Evolutionary conservation across 345 rosid genomes (phyloP), one percentile per base, ranked within the genome.

Genomic region (Abelmoschus esculentus): DNA sequence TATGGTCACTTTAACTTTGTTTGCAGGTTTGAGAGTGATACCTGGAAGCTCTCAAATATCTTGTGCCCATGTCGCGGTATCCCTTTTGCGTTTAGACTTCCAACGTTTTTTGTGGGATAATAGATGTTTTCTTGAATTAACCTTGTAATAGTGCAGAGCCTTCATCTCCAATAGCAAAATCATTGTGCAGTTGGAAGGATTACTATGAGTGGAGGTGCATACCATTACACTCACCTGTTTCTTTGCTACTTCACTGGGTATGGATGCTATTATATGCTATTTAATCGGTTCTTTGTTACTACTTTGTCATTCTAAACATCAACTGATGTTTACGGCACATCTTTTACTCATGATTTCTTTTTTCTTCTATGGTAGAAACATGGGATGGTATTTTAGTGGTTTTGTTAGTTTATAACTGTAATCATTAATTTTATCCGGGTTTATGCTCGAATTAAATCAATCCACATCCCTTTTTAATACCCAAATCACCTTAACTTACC

Each of bases 171-270:
- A 28, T 81, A 0, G 15, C 83, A 32, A 75, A 69, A 13, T 59
- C 50, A 70, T 73, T 92, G 68, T 69, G 63, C 36, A 70, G 77
- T 72, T 95, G 96, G 98, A 73, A 50, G 62, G 90, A 90, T 71
- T 90, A 89, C 78, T 95, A 79, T 56, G 87, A 80, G 66, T 91
- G 98, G 98, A 88, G 96, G 74, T 59, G 81, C 82, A 81, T 95
- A 63, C 93, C 93, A 3, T 60, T 90, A 14, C 72, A 83, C 79
- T 95, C 99, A 53, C 96, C 98, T 52, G 87, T 79, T 74, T 89
- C 96, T 75, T 74, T 95, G 75, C 89, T 91, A 77, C 97, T 95
- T 69, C 98, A 91, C 73, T 91, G 96, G 96, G 99, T 95, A 93
- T 71, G 79, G 28, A 50, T 74, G 13, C 44, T 26, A 28, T 3